These are phyloP conservation scores for Leishmania martiniquensis DNA, from an alignment of 208 protist genomes.

Conservation along the genomic window DNA sequence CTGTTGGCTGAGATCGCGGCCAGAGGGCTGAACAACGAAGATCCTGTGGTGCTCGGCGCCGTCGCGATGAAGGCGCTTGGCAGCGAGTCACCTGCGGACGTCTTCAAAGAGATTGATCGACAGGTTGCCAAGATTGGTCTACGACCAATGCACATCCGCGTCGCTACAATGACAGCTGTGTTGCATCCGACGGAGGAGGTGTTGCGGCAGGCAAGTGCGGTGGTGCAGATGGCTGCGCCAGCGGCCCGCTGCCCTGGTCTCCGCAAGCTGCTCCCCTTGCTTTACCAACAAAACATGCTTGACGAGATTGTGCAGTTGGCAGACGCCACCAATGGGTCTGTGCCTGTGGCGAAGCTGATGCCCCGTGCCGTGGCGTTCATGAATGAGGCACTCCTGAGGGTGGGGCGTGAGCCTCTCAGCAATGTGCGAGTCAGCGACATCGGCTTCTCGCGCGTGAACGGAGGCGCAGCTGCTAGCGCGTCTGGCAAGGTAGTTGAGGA, in stretches of 20 bases:
- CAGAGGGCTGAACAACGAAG: conserved; percentile 70
- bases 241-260: conserved; percentile 29
- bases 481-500: conserved; percentile 2
- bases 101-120: conserved; percentile 69
- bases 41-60: conserved; percentile 66
- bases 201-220: conserved; percentile 33
- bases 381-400: conserved; percentile 69
- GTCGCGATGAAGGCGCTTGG: conserved; percentile 57
- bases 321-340: conserved; percentile 41
- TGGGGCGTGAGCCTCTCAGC: conserved; percentile 53
- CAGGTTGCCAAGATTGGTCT: conserved; percentile 65
- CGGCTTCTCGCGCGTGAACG: conserved; percentile 15
- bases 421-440: conserved; percentile 49
- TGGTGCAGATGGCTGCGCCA: conserved; percentile 46
- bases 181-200: conserved; percentile 41
- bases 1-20: conserved; percentile 68
- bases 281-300: conserved; percentile 65
- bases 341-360: conserved; percentile 45
- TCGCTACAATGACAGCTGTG: conserved; percentile 41
- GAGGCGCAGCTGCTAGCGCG: neutral
- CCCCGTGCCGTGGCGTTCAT: conserved; percentile 71
- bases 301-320: conserved; percentile 73
- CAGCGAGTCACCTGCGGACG: conserved; percentile 42
- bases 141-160: conserved; percentile 49
- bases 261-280: conserved; percentile 60